Evolutionary conservation across 139 green algal genomes (phyloP), one percentile per base, ranked within the genome.

Genomic region (Chlamydomonas sphaeroides): DNA sequence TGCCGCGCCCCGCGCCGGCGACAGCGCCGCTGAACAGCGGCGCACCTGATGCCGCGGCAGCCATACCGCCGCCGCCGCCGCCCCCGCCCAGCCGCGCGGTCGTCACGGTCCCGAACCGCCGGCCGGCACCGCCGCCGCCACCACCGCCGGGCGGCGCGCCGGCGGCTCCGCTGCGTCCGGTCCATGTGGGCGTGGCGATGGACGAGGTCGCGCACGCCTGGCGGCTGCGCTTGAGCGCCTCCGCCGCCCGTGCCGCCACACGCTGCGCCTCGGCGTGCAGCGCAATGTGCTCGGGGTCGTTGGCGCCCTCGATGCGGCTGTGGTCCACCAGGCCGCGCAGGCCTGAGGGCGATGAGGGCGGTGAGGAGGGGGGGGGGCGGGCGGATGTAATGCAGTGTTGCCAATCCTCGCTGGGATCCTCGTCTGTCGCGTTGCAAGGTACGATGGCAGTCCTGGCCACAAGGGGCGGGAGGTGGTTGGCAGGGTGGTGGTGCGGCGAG

Each of bases 101-200:
- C 36, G 67, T 59, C n/a, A 80, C 76, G n/a, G 81, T 67, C 0
- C 90, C 90, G 83, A 92, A 93, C 14, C 85, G 63, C 42, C 68
- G 30, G 39, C 36, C 32, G 17, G 41, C 25, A 23, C 28, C 33
- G 11, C 51, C 63, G n/a, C 41, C 53, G 38, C 57, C 53, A 21
- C 45, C 35, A 28, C 51, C 56, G 32, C 80, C 35, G 53, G 35
- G 23, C 32, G 92, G 90, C 15, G 86, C 90, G 25, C 91, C 94
- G 8, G 91, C 94, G 25, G 70, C 68, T 5, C 95, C 96, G 26
- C 86, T 90, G 28, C 91, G 74, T 0, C 96, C 96, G 18, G 96
- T 98, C 96, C 96, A 98, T 0, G 96, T 98, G 38, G 96, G 96
- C 51, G 88, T 78, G 67, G 85, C 88, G 33, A 98, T 86, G n/a